phyloP scores from a whole-genome alignment of 2,329 filamentous ascomycete genomes.

The Sporothrix sp. region DNA sequence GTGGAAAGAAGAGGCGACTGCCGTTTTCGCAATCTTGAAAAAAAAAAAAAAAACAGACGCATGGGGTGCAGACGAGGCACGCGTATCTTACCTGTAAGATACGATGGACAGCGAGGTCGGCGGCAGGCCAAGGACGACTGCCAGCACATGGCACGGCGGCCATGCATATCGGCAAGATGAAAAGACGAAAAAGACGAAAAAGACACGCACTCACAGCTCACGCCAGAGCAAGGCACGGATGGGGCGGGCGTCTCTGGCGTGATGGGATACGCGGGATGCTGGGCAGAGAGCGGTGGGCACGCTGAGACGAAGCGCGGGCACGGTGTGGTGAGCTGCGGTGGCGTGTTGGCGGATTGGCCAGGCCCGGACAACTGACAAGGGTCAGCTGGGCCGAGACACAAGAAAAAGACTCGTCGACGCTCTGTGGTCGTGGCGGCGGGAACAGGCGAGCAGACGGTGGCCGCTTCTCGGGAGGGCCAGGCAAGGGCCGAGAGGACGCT shows the following conservation, averaged over 20 bases:
- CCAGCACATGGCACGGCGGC: slow-evolving; percentile 4
- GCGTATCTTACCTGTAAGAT: too few species aligned
- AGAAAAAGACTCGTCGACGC: too few species aligned
- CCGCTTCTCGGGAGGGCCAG: slow-evolving; percentile 6
- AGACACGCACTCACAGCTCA: not conserved
- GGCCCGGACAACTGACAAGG: not conserved
- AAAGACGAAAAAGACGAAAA: not conserved
- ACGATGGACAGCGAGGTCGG: too few species aligned
- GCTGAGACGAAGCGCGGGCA: not conserved
- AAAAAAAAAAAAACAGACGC: too few species aligned
- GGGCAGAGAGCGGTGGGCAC: not conserved
- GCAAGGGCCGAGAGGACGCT: slow-evolving; percentile 11
- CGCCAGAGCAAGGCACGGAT: not conserved
- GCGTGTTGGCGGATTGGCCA: not conserved
- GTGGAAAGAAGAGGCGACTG: too few species aligned
- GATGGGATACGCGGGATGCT: too few species aligned
- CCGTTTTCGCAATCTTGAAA: too few species aligned
- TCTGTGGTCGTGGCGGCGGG: not conserved
- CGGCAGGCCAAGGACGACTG: not conserved
- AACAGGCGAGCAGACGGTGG: not conserved
- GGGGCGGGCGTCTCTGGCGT: not conserved
- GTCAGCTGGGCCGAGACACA: too few species aligned
- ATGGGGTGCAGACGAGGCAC: not conserved
- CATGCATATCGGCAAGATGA: slow-evolving; percentile 2
- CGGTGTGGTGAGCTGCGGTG: not conserved